Percentiles rank a stretch among this genome's conserved stretches.
Evolutionary conservation across 2,329 filamentous ascomycete genomes (phyloP).

Genomic region (Dactylellina sp.): DNA sequence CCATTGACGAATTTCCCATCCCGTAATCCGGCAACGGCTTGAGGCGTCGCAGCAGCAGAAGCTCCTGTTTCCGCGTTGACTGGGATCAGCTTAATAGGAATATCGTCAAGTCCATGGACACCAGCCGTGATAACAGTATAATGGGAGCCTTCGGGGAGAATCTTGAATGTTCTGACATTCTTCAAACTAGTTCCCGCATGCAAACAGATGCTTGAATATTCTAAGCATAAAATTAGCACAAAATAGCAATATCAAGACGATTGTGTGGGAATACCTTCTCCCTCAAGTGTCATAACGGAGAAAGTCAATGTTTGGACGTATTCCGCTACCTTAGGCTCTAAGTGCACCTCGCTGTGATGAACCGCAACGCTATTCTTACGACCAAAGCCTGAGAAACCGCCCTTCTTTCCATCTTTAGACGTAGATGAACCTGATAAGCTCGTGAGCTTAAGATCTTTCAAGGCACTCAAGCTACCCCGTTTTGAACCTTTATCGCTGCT

Average conservation of each 20-base stretch:
- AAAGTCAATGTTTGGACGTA: slow-evolving; percentile 88
- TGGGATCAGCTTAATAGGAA: slow-evolving; percentile 80
- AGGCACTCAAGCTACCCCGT: slow-evolving; percentile 68
- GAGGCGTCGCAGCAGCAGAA: slow-evolving; percentile 79
- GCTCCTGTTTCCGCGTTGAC: slow-evolving; percentile 82
- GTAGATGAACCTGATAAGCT: slow-evolving; percentile 64
- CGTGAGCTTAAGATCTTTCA: slow-evolving; percentile 77
- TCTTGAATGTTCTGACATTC: slow-evolving; percentile 87
- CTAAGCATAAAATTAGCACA: slow-evolving; percentile 61
- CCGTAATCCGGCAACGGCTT: slow-evolving; percentile 79
- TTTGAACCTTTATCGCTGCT: slow-evolving; percentile 32
- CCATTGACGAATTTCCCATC: slow-evolving; percentile 82
- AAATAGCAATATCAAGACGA: background rate
- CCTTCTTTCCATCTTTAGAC: slow-evolving; percentile 6
- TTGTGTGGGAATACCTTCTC: slow-evolving; percentile 71
- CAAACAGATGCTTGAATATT: slow-evolving; percentile 92
- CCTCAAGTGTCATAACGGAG: slow-evolving; percentile 90
- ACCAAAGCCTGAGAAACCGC: slow-evolving; percentile 65
- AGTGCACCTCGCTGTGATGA: background rate
- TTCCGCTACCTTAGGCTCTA: too few relatives aligned
- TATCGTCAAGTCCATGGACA: slow-evolving; percentile 70
- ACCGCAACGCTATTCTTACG: slow-evolving; percentile 68
- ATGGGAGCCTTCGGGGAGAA: slow-evolving; percentile 78
- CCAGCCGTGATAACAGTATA: slow-evolving; percentile 81
- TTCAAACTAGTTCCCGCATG: slow-evolving; percentile 90